Evolutionary conservation across 176 grass and related monocot species (phyloP).

Genomic region (Zoysia japonica): DNA sequence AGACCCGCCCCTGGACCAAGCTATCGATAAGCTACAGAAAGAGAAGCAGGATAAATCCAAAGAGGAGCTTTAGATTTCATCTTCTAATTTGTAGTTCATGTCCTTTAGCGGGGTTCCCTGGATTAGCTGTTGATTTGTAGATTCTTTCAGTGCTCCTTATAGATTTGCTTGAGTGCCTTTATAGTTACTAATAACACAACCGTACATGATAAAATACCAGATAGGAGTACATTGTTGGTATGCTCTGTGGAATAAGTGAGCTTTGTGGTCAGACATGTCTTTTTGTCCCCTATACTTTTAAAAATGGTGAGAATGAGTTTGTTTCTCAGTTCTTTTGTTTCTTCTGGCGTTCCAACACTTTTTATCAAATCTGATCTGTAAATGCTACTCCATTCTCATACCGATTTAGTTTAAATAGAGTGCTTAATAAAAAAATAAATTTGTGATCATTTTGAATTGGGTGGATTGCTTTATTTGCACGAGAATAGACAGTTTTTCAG

Average conservation of each 20-base stretch:
- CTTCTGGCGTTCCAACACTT: background rate
- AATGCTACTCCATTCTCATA: background rate
- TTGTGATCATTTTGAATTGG: background rate
- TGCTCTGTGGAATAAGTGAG: background rate
- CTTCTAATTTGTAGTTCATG: background rate
- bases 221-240: background rate
- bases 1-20: conserved; percentile 76
- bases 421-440: background rate
- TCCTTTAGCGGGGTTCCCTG: background rate
- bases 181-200: background rate
- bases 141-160: background rate
- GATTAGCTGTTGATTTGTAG: background rate
- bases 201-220: background rate
- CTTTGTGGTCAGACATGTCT: background rate
- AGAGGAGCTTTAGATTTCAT: conserved; percentile 47
- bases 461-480: background rate
- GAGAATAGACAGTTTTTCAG: background rate
- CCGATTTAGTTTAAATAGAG: background rate
- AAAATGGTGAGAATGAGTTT: background rate
- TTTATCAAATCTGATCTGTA: background rate
- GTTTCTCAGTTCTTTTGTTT: background rate
- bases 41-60: conserved; percentile 34
- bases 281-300: background rate
- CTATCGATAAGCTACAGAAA: conserved; percentile 53
- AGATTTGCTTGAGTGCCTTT: background rate